A percentile compares a stretch with the other conserved stretches of the same genome.
phyloP scores from a whole-genome alignment of 2,329 filamentous ascomycete genomes.

The Scolecobasidium constrictum region DNA sequence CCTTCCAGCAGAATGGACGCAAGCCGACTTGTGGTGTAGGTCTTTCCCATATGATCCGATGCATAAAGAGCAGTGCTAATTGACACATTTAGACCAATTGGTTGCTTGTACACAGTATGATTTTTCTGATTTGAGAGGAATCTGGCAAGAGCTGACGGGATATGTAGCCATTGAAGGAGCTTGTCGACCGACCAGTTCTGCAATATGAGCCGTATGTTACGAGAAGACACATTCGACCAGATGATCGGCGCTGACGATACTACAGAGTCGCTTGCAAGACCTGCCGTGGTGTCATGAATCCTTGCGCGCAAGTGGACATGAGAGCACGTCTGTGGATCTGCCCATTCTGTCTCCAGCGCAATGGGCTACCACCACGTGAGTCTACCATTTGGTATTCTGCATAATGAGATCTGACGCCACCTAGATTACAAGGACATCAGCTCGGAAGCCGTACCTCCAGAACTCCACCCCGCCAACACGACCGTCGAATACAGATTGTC shows the following conservation, averaged over 20 bases:
- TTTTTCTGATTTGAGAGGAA: too few relatives aligned
- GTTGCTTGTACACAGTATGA: constrained; percentile 94
- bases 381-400: too few relatives aligned
- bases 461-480: constrained; percentile 71
- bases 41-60: constrained; percentile 17
- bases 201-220: constrained; percentile 96
- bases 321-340: constrained; percentile 81
- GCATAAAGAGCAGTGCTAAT: constrained; percentile 10
- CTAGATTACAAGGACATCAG: constrained; percentile 92
- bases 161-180: constrained; percentile 90
- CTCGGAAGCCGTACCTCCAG: constrained; percentile 68
- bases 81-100: constrained; percentile 53
- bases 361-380: constrained; percentile 67
- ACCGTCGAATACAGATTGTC: constrained; percentile 84
- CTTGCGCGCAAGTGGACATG: constrained; percentile 85
- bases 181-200: constrained; percentile 75
- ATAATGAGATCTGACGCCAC: too few relatives aligned
- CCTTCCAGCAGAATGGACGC: constrained; percentile 85
- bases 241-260: too few relatives aligned
- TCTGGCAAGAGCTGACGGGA: too few relatives aligned
- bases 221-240: constrained; percentile 1
- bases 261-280: not conserved
- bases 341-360: constrained; percentile 76
- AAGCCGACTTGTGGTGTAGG: not conserved
- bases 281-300: constrained; percentile 91